Conservation (phyloP, 371 early-diverging fungal genomes). For the Lichtheimia ramosa region DNA sequence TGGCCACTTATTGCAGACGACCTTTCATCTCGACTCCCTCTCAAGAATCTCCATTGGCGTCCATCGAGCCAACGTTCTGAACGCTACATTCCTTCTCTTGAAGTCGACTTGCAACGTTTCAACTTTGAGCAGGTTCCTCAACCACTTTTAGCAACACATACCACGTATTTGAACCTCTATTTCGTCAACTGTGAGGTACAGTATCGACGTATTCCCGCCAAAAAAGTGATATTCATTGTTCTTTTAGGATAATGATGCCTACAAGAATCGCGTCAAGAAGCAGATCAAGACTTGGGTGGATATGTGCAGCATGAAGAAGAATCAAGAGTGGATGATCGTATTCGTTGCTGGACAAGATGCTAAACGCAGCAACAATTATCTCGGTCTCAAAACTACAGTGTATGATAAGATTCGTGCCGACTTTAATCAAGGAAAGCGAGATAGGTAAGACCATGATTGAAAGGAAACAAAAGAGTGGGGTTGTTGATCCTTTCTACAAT, state of each 20-base stretch:
- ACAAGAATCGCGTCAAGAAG: constrained; percentile 71
- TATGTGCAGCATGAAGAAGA: constrained; percentile 71
- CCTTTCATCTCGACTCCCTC: constrained; percentile 74
- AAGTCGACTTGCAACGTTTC: constrained; percentile 72
- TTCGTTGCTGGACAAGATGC: constrained; percentile 77
- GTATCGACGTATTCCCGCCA: constrained; percentile 25
- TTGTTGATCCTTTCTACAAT: neutral
- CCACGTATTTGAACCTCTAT: constrained; percentile 77
- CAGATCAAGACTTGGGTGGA: constrained; percentile 87
- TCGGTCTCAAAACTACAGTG: constrained; percentile 69
- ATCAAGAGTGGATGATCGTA: constrained; percentile 92
- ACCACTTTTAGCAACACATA: constrained; percentile 62
- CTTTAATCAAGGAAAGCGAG: constrained; percentile 75
- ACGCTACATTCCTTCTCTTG: constrained; percentile 60
- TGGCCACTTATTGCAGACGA: constrained; percentile 77
- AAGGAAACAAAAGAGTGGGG: neutral
- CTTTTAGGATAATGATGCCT: constrained; percentile 84
- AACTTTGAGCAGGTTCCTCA: constrained; percentile 49
- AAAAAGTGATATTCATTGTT: constrained; percentile 58
- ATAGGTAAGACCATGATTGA: constrained; percentile 40
- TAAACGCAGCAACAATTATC: constrained; percentile 60
- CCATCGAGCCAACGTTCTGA: constrained; percentile 69
- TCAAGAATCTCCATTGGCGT: constrained; percentile 84
- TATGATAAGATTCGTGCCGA: constrained; percentile 89
- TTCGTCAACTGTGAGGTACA: constrained; percentile 82